Percentiles rank a stretch among this genome's conserved stretches.
phyloP scores from a whole-genome alignment of 2,329 filamentous ascomycete genomes.

The Epichloe bromicola region DNA sequence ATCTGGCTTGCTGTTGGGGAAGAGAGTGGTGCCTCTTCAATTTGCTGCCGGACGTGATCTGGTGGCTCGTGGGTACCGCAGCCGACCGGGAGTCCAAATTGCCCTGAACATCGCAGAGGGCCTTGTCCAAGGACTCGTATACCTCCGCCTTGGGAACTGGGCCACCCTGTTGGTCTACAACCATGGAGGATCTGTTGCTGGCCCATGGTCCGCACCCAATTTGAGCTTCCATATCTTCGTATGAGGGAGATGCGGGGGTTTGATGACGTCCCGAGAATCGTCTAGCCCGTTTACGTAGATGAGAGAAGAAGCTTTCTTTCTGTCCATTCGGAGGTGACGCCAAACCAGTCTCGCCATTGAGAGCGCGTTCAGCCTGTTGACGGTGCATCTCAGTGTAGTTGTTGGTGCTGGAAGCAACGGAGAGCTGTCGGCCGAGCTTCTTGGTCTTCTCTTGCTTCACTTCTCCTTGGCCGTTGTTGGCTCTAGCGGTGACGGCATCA shows the following conservation, averaged over 20 bases:
- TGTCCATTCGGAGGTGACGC: conserved; percentile 66
- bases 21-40: conserved; percentile 54
- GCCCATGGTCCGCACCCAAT: conserved; percentile 84
- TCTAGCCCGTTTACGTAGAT: conserved; percentile 83
- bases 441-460: conserved; percentile 50
- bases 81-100: conserved; percentile 31
- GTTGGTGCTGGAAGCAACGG: conserved; percentile 81
- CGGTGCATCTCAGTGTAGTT: conserved; percentile 84
- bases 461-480: conserved; percentile 51
- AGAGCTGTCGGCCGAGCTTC: conserved; percentile 92
- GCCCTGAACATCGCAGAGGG: conserved; percentile 41
- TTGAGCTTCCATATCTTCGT: conserved; percentile 86
- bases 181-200: conserved; percentile 72
- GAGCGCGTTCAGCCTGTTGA: conserved; percentile 78
- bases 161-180: conserved; percentile 48
- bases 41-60: conserved; percentile 32
- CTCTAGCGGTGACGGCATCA: conserved; percentile 82
- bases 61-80: conserved; percentile 39
- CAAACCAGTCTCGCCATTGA: conserved; percentile 68
- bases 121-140: conserved; percentile 48
- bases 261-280: conserved; percentile 87
- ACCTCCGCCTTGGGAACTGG: conserved; percentile 40
- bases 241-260: conserved; percentile 61
- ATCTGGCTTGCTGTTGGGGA: conserved; percentile 48
- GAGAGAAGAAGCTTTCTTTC: conserved; percentile 96